Base-by-base conservation (phyloP, 2,329 filamentous ascomycete species). In the Geoglossum cookeanum region DNA sequence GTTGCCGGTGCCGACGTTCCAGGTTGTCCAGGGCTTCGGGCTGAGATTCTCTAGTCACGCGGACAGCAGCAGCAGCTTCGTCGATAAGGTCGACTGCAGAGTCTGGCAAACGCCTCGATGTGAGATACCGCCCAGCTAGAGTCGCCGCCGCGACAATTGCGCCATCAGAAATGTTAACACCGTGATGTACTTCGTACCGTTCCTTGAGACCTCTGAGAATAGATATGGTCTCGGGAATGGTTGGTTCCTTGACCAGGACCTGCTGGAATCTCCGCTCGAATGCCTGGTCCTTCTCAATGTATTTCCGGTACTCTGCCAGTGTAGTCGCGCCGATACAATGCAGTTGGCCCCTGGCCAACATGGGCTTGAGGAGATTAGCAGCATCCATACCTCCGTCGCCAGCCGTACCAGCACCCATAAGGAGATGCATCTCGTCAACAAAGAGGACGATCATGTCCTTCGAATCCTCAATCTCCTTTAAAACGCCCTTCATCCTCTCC, bases 231-330 rank as follows among this genome's bases (percentile, higher is more conserved):
- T 98, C 92, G 1, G 80, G 70, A 54, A 97, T 83, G 4, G 81
- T 78, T 1, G 92, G 92, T 68, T 98, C 92, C 73, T 96, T 96
- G 69, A 97, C 91, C 49, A 98, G 72, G 44, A 98, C 92, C 71
- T 98, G 92, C 70, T 98, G 92, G 78, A 98, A 98, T 70, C 92
- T 87, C 71, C 92, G 87, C 72, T 98, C 92, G 68, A 98, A 98
- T 52, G 92, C 92, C 51, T 88, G 86, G 65, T 98, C 92, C 72
- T 98, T 98, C 70, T 98, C 92, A 61, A 98, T 95, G 71, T 98
- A 97, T 71, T 98, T 98, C 66, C 92, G 82, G 72, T 98, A 98
- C 69, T 98, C 92, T 60, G 83, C 81, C 59, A 98, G 78, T 1
- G 92, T 98, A 1, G 92, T 98, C 4, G 92, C 92, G 70, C 92